Evolutionary conservation across 805 yeast genomes (phyloP).

Genomic region (Cyberlindnera maclurae): DNA sequence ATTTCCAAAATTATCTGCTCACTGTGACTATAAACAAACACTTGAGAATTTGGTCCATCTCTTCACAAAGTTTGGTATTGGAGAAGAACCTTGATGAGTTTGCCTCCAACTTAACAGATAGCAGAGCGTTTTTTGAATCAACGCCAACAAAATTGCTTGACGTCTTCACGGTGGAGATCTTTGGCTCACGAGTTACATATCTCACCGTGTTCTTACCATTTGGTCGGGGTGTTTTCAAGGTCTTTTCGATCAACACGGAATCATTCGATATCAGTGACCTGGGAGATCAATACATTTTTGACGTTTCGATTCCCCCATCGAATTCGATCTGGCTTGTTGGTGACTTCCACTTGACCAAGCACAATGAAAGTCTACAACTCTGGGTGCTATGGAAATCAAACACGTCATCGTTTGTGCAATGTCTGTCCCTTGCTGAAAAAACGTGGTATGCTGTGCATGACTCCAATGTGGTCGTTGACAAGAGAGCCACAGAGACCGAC

Average conservation of each 20-base stretch:
- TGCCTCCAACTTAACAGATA: slow-evolving; percentile 7
- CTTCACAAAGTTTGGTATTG: slow-evolving; percentile 24
- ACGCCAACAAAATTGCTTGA: slow-evolving; percentile 26
- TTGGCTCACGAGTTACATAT: slow-evolving; percentile 8
- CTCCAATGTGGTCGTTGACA: slow-evolving; percentile 6
- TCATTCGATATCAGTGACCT: slow-evolving; percentile 22
- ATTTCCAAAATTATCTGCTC: slow-evolving; percentile 26
- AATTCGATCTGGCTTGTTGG: slow-evolving; percentile 41
- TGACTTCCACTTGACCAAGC: slow-evolving; percentile 32
- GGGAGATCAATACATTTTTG: slow-evolving; percentile 23
- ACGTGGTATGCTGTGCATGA: slow-evolving; percentile 19
- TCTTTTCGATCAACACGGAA: slow-evolving; percentile 26
- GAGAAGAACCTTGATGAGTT: slow-evolving; percentile 18
- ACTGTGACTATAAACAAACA: slow-evolving; percentile 49
- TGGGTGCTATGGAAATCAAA: slow-evolving; percentile 60
- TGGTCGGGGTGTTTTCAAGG: slow-evolving; percentile 36
- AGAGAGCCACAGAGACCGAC: slow-evolving; percentile 24
- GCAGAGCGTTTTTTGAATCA: slow-evolving; percentile 24
- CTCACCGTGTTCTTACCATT: slow-evolving; percentile 36
- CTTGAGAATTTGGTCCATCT: slow-evolving; percentile 55
- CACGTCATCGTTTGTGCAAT: slow-evolving; percentile 40
- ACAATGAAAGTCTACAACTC: slow-evolving; percentile 23
- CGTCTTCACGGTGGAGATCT: slow-evolving; percentile 6
- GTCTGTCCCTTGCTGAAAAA: slow-evolving; percentile 22
- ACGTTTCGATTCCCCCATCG: slow-evolving; percentile 27